Percentiles rank a stretch among this genome's conserved stretches.
These are phyloP conservation scores for Nakazawaea pomicola DNA, from an alignment of 805 yeast genomes.

Conservation along the genomic window DNA sequence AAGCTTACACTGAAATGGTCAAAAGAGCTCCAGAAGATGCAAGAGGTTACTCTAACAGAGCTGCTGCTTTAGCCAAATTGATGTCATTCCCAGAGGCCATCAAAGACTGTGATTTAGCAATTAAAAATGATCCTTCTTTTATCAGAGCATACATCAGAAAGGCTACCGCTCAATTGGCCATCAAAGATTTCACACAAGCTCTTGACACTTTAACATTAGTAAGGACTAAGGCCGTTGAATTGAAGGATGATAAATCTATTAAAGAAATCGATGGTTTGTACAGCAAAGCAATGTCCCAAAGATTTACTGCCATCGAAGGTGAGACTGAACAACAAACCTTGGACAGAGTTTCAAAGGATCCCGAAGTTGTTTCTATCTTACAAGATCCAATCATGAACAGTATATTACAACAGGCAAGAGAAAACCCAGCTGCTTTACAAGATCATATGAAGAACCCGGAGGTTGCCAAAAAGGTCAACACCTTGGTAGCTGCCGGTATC, in stretches of 20 bases:
- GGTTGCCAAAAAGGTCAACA: slow-evolving; percentile 79
- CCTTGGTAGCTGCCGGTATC: slow-evolving; percentile 93
- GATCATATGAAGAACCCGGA: slow-evolving; percentile 98
- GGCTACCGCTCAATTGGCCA: slow-evolving; percentile 89
- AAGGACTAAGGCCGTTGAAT: slow-evolving; percentile 64
- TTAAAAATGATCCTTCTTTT: slow-evolving; percentile 81
- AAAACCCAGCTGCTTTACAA: slow-evolving; percentile 92
- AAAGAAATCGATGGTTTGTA: slow-evolving; percentile 80
- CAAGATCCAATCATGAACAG: slow-evolving; percentile 97
- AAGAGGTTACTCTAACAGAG: slow-evolving; percentile 95
- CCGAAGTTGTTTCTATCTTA: slow-evolving; percentile 86
- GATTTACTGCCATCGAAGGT: slow-evolving; percentile 79
- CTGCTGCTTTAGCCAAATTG: slow-evolving; percentile 91
- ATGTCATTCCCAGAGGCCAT: slow-evolving; percentile 98
- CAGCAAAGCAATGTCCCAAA: slow-evolving; percentile 68
- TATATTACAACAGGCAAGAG: slow-evolving; percentile 88
- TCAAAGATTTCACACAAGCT: slow-evolving; percentile 79
- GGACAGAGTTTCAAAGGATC: slow-evolving; percentile 86
- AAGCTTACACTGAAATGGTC: slow-evolving; percentile 91
- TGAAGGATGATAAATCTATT: slow-evolving; percentile 53
- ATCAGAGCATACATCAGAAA: slow-evolving; percentile 95
- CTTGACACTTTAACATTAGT: slow-evolving; percentile 79
- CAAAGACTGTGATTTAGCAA: slow-evolving; percentile 86
- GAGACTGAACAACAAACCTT: slow-evolving; percentile 94
- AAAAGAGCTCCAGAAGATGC: slow-evolving; percentile 97